Base-by-base conservation (phyloP, 345 rosid species). In the Citrus mangshanensis region DNA sequence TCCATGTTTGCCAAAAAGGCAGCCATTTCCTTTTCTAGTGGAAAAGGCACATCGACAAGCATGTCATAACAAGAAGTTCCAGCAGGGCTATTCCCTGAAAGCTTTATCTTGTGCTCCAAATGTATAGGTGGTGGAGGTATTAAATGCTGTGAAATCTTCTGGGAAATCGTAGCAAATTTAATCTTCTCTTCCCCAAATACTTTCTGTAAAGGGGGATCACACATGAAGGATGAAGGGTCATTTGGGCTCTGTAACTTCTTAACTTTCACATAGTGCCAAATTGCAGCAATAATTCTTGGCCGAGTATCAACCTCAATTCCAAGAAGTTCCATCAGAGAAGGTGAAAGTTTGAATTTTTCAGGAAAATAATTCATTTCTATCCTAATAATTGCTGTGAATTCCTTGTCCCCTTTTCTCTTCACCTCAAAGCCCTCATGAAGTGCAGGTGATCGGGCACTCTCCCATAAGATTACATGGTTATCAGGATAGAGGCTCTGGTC, bases 351-450 rank as follows among this genome's bases (percentile, higher is more conserved):
- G 85, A 81, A 88, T 78, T 86, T 86, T 66, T 88, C 93, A 61
- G 93, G 91, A 28, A 73, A 61, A 73, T 86, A 79, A 82, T 89
- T 88, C 88, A 89, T 86, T 73, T 89, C 93, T 54, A 89, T 80
- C 69, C 89, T 85, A 32, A 89, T 86, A 71, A 82, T 81, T 54
- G 87, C 91, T 24, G 82, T 88, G 38, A 89, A 89, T 80, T 89
- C 93, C 80, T 88, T 86, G 74, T 85, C 81, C 42, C 93, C 93
- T 81, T 88, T 89, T 65, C 91, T 86, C 85, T 88, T 89, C 64
- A 89, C 86, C 86, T 89, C 93, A 80, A 89, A 88, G 56, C 91
- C 93, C 71, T 89, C 93, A 13, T 79, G 89, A 58, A 86, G 88
- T 58, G 77, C 88, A 63, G 91, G 87, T 1, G 91, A 88, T 24